A percentile compares a stretch with the other conserved stretches of the same genome.
These are phyloP conservation scores for Rugosomyces carneus DNA, from an alignment of 1,284 basidiomycete species.

Conservation along the genomic window DNA sequence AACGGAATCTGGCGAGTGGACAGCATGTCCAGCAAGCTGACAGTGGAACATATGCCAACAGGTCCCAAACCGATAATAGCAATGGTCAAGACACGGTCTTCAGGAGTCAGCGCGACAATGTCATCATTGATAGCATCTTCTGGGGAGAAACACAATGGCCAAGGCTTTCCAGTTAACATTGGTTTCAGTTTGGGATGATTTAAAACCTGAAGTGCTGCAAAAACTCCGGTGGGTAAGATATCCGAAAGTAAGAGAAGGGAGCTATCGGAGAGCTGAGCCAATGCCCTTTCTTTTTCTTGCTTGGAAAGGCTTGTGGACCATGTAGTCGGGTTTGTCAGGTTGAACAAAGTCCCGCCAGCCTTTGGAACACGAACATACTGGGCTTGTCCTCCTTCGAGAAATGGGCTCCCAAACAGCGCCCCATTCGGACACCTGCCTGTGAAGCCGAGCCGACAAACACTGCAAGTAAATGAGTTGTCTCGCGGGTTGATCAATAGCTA, in stretches of 20 bases:
- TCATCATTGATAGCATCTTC: conserved; percentile 21
- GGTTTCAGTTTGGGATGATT: conserved; percentile 65
- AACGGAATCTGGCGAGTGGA: conserved; percentile 38
- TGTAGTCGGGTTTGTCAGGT: conserved; percentile 43
- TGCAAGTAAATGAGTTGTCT: conserved; percentile 20
- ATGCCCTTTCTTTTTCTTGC: conserved; percentile 28
- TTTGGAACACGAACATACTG: conserved; percentile 80
- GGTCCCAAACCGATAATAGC: conserved; percentile 72
- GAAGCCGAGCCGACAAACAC: conserved; percentile 71
- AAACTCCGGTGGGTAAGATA: conserved; percentile 74
- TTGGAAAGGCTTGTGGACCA: conserved; percentile 28
- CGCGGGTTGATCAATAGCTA: neutral
- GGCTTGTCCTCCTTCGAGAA: conserved; percentile 79
- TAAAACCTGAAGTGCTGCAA: conserved; percentile 67
- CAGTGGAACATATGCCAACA: conserved; percentile 64
- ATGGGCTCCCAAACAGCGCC: conserved; percentile 66
- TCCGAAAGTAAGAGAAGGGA: conserved; percentile 75
- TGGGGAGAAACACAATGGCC: conserved; percentile 42
- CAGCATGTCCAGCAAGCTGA: conserved; percentile 61
- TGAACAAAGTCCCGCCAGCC: conserved; percentile 76
- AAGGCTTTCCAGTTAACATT: conserved; percentile 48
- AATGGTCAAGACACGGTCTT: conserved; percentile 49
- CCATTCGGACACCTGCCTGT: conserved; percentile 72
- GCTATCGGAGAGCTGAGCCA: conserved; percentile 44
- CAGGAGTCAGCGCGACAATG: conserved; percentile 25